A percentile compares a stretch with the other conserved stretches of the same genome.
Conservation (phyloP, 495 filamentous ascomycete genomes). For the Staphylotrichum longicolle region DNA sequence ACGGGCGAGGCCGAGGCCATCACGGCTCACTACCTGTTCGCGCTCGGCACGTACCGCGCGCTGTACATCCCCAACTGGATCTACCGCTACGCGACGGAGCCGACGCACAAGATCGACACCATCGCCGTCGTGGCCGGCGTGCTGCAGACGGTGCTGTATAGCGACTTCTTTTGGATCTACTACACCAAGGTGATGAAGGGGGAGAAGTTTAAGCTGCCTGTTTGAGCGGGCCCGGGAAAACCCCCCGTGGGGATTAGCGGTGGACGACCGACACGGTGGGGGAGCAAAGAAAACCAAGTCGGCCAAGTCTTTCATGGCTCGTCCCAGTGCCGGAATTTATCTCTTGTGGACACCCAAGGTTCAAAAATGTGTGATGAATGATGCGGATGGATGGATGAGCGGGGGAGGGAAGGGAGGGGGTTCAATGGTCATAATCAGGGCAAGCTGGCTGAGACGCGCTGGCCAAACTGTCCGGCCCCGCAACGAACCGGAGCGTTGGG, state of each 20-base stretch:
- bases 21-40: slow-evolving; percentile 96
- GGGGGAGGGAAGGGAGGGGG: background rate
- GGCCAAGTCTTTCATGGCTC: too few species aligned
- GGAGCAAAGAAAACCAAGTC: too few species aligned
- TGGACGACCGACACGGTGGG: too few species aligned
- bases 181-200: slow-evolving; percentile 91
- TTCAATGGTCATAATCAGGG: slow-evolving; percentile 3
- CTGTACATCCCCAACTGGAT: slow-evolving; percentile 99
- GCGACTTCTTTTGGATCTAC: slow-evolving; percentile 99
- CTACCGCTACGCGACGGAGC: slow-evolving; percentile 76
- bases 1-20: slow-evolving; percentile 98
- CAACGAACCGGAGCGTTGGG: too few species aligned
- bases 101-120: slow-evolving; percentile 63
- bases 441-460: background rate
- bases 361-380: slow-evolving; percentile 11
- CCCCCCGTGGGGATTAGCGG: background rate
- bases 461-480: too few species aligned
- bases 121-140: slow-evolving; percentile 85
- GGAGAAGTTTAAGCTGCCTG: slow-evolving; percentile 83
- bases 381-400: slow-evolving; percentile 9
- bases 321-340: too few species aligned
- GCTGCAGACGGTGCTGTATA: slow-evolving; percentile 91
- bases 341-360: too few species aligned
- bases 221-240: slow-evolving; percentile 46
- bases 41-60: slow-evolving; percentile 84